Percentiles rank a stretch among this genome's conserved stretches.
Conservation (phyloP, 1,284 basidiomycete species). For the Melanopsichium pennsylvanicum region DNA sequence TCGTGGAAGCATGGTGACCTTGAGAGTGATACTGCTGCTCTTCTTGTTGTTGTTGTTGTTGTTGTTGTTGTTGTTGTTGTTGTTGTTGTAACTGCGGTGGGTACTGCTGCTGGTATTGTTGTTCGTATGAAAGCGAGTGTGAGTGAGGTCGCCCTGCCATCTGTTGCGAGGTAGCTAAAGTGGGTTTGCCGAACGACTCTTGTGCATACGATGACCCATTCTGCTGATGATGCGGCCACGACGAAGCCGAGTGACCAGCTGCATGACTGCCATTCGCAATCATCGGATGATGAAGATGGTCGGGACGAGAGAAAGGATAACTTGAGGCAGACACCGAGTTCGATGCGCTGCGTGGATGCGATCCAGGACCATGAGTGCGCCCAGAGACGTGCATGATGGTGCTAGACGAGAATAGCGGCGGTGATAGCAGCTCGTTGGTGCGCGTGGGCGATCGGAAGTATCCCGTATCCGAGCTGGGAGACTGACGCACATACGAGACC, state of each 20-base stretch:
- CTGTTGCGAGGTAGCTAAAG: constrained; percentile 4
- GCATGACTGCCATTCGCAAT: constrained; percentile 2
- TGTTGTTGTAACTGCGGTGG: not conserved
- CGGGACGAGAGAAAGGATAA: constrained; percentile 45
- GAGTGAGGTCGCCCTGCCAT: constrained; percentile 13
- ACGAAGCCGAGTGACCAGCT: constrained; percentile 3
- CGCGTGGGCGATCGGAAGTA: constrained; percentile 38
- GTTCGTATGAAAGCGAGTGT: constrained; percentile 28
- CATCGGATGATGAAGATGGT: constrained; percentile 26
- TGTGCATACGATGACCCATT: constrained; percentile 5
- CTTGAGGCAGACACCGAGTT: constrained; percentile 47
- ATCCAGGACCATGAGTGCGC: constrained; percentile 19
- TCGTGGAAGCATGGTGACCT: constrained; percentile 2
- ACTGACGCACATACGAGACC: constrained; percentile 20
- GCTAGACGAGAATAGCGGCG: constrained; percentile 22
- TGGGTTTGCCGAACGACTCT: constrained; percentile 2
- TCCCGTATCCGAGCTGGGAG: constrained; percentile 32
- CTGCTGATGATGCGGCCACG: constrained; percentile 20
- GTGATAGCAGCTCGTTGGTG: constrained; percentile 21
- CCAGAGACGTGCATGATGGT: constrained; percentile 29
- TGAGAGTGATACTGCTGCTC: constrained; percentile 13
- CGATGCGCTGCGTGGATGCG: constrained; percentile 36
- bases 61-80: constrained; percentile 5
- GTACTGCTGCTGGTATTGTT: constrained; percentile 14
- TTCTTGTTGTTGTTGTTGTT: constrained; percentile 1